Evolutionary conservation across 2,329 filamentous ascomycete species (phyloP).

Genomic region (Colletotrichum simmondsii): DNA sequence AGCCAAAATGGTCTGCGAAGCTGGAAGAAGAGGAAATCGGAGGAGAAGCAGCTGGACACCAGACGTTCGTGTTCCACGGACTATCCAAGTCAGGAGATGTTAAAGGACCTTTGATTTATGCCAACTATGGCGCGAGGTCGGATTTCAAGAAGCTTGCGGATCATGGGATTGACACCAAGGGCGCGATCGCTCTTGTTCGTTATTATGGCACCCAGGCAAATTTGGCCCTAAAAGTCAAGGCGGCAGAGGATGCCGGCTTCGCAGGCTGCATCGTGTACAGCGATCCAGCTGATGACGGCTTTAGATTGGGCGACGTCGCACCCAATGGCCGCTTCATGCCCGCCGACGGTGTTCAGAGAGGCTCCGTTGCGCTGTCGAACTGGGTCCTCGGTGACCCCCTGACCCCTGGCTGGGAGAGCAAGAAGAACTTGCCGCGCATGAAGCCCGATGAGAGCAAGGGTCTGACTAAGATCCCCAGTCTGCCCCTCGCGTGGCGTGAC

Average conservation of each 20-base stretch:
- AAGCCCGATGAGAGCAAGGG: slow-evolving; percentile 76
- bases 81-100: slow-evolving; percentile 89
- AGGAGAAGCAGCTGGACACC: slow-evolving; percentile 71
- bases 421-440: slow-evolving; percentile 72
- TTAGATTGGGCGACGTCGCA: slow-evolving; percentile 75
- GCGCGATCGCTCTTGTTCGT: slow-evolving; percentile 85
- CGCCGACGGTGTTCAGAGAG: slow-evolving; percentile 83
- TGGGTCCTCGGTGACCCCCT: slow-evolving; percentile 92
- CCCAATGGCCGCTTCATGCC: slow-evolving; percentile 86
- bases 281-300: slow-evolving; percentile 88
- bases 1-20: slow-evolving; percentile 79
- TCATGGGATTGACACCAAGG: slow-evolving; percentile 77
- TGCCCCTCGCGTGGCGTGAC: slow-evolving; percentile 91
- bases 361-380: slow-evolving; percentile 81
- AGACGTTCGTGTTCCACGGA: slow-evolving; percentile 87
- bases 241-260: slow-evolving; percentile 87
- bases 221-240: slow-evolving; percentile 85
- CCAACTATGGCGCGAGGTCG: slow-evolving; percentile 87
- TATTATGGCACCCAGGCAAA: slow-evolving; percentile 81
- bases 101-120: slow-evolving; percentile 87
- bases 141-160: slow-evolving; percentile 83
- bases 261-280: slow-evolving; percentile 92
- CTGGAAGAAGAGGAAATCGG: slow-evolving; percentile 83
- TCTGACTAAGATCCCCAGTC: slow-evolving; percentile 85
- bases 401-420: slow-evolving; percentile 86